These are phyloP conservation scores for Chaetothyriales sp. DNA, from an alignment of 2,329 filamentous ascomycete species.

Conservation along the genomic window DNA sequence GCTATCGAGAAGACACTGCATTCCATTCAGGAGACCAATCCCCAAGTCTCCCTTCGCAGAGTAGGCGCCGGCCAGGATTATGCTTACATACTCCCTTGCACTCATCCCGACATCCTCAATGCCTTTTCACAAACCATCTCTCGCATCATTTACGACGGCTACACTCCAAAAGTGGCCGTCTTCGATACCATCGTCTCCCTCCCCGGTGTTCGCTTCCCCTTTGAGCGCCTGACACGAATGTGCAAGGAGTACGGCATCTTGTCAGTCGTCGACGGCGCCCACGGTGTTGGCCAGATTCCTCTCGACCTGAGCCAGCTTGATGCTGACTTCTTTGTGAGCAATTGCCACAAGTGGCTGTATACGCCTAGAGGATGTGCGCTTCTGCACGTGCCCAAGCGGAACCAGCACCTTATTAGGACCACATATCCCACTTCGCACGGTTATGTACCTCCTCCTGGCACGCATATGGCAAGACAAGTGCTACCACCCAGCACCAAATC, in stretches of 20 bases:
- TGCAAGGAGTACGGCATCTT: constrained; percentile 57
- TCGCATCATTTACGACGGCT: constrained; percentile 41
- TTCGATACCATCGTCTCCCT: constrained; percentile 71
- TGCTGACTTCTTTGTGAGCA: constrained; percentile 76
- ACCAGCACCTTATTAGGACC: constrained; percentile 61
- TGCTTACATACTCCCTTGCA: constrained; percentile 51
- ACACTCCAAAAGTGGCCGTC: constrained; percentile 52
- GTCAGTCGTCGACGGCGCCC: constrained; percentile 70
- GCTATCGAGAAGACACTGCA: constrained; percentile 61
- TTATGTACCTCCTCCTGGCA: constrained; percentile 39
- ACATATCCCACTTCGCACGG: constrained; percentile 71
- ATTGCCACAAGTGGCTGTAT: constrained; percentile 85
- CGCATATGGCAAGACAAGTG: constrained; percentile 4
- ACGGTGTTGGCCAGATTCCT: constrained; percentile 66
- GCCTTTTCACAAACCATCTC: constrained; percentile 48
- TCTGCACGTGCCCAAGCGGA: constrained; percentile 62
- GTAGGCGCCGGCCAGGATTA: constrained; percentile 33
- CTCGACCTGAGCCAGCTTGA: constrained; percentile 54
- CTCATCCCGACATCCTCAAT: constrained; percentile 52
- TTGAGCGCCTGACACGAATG: constrained; percentile 48
- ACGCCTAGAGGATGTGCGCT: constrained; percentile 67
- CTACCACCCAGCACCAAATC: constrained; percentile 31
- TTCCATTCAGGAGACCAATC: constrained; percentile 56
- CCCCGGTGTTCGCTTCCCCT: constrained; percentile 70
- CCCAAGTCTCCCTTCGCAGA: constrained; percentile 32